Conservation (phyloP, 164 flowering plant genomes). For the Nelumbo lutea region DNA sequence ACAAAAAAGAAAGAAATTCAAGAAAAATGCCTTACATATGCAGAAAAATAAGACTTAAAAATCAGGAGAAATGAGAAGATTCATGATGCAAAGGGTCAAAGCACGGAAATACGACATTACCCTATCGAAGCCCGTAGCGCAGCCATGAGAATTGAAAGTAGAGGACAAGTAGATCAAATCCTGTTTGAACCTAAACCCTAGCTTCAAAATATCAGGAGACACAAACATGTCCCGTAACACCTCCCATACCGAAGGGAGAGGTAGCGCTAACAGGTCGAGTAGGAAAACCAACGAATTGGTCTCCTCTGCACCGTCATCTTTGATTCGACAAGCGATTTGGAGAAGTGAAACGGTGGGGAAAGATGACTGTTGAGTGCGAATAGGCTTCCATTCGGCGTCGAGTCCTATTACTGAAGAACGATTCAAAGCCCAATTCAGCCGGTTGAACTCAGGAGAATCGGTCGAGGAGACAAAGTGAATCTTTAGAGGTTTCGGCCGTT, state of each 20-base stretch:
- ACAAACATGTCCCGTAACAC: slow-evolving; percentile 48
- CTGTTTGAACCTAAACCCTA: slow-evolving; percentile 86
- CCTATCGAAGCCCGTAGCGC: slow-evolving; percentile 61
- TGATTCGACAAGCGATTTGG: slow-evolving; percentile 70
- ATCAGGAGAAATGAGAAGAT: not conserved
- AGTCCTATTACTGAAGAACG: slow-evolving; percentile 62
- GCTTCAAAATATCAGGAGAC: slow-evolving; percentile 59
- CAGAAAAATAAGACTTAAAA: not conserved
- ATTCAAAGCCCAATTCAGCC: slow-evolving; percentile 37
- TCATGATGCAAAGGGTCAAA: not conserved
- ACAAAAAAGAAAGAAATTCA: not conserved
- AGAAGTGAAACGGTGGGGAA: slow-evolving; percentile 77
- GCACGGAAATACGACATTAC: slow-evolving; percentile 19
- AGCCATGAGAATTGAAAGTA: slow-evolving; percentile 58
- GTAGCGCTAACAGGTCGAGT: slow-evolving; percentile 50
- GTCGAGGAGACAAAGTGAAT: slow-evolving; percentile 46
- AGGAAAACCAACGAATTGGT: slow-evolving; percentile 48
- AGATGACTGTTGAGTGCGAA: slow-evolving; percentile 27
- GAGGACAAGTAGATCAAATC: slow-evolving; percentile 75
- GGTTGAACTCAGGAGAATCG: slow-evolving; percentile 71
- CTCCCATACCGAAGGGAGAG: slow-evolving; percentile 48
- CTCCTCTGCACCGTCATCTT: not conserved
- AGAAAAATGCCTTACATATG: not conserved
- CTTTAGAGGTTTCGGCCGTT: slow-evolving; percentile 2
- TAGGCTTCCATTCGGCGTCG: slow-evolving; percentile 96